Evolutionary conservation across 129 eudicot genomes (phyloP), one percentile per base, ranked within the genome.

Genomic region (Pseudognaphalium luteoalbum): DNA sequence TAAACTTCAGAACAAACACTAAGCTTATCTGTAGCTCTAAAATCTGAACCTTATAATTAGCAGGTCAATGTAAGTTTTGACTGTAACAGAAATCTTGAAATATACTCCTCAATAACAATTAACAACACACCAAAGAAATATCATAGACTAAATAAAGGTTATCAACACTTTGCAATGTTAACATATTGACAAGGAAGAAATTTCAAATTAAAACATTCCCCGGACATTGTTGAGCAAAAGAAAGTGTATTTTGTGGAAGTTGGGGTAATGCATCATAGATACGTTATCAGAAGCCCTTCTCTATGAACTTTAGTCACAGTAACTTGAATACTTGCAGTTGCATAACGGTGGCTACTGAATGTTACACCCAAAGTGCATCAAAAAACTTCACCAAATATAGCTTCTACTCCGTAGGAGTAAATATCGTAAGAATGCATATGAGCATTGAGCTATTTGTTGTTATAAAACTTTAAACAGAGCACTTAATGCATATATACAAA

Each of bases 41-140:
- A 52, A 75, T 76, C 9, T 30, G 50, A 22, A 51, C 47, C 9
- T 21, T 64, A 64, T 56, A 11, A 14, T 58, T 47, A 77, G 14
- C 20, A 16, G 28, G 52, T 50, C 32, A 61, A 61, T 61, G 66
- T 4, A 34, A n/a, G 66, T 22, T 58, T 58, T 41, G 14, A 68
- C 0, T 9, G 57, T 35, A 54, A 56, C 47, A 77, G 6, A 50
- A 58, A 20, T 59, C 11, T 59, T 28, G 10, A 59, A 59, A 58
- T 25, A n/a, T 9, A 41, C 14, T 41, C 10, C 19, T 39, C 7
- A 34, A 25, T 4, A 7, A 12, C 54, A 3, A 47, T n/a, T 4
- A 7, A 12, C 54, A 3, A 47, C 54, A 47, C 17, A 47, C 1
- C 54, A 14, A 14, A 12, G 54, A 47, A 47, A 47, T 47, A 15